Evolutionary conservation across 2,329 filamentous ascomycete genomes (phyloP).

Genomic region (Taxawa tesnikishii): DNA sequence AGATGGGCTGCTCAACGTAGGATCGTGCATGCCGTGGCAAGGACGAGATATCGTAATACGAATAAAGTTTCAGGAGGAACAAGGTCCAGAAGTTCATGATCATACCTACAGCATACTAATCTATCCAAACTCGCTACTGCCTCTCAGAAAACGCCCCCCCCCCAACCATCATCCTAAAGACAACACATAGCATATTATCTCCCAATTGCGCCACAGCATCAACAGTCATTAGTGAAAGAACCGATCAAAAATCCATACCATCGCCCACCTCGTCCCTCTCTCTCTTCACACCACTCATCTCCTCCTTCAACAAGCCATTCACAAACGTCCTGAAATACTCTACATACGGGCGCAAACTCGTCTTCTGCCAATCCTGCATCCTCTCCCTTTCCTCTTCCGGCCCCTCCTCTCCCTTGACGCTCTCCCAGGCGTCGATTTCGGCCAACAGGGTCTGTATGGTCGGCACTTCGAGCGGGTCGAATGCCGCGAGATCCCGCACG

Average conservation of each 20-base stretch:
- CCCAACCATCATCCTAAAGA: too few species aligned
- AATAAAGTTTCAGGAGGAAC: too few species aligned
- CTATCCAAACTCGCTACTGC: too few species aligned
- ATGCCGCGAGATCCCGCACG: constrained; percentile 57
- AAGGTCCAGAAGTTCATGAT: too few species aligned
- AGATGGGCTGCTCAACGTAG: too few species aligned
- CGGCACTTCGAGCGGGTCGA: constrained; percentile 80
- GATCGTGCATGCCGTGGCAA: too few species aligned
- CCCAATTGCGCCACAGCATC: too few species aligned
- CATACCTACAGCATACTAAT: too few species aligned
- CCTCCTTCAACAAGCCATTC: constrained; percentile 63
- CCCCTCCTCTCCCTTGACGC: constrained; percentile 31
- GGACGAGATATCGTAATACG: too few species aligned
- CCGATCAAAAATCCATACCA: constrained; percentile 50
- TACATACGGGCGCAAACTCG: constrained; percentile 81
- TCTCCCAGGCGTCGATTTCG: constrained; percentile 76
- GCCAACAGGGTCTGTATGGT: constrained; percentile 70
- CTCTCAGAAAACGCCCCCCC: too few species aligned
- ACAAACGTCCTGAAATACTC: constrained; percentile 83
- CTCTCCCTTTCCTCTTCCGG: constrained; percentile 32
- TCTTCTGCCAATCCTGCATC: constrained; percentile 90
- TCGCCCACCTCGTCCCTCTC: constrained; percentile 44
- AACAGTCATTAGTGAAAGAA: too few species aligned
- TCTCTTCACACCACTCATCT: constrained; percentile 32
- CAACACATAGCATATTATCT: too few species aligned